Base-by-base conservation (phyloP, 2,329 filamentous ascomycete species). In the Diaporthe australafricana region DNA sequence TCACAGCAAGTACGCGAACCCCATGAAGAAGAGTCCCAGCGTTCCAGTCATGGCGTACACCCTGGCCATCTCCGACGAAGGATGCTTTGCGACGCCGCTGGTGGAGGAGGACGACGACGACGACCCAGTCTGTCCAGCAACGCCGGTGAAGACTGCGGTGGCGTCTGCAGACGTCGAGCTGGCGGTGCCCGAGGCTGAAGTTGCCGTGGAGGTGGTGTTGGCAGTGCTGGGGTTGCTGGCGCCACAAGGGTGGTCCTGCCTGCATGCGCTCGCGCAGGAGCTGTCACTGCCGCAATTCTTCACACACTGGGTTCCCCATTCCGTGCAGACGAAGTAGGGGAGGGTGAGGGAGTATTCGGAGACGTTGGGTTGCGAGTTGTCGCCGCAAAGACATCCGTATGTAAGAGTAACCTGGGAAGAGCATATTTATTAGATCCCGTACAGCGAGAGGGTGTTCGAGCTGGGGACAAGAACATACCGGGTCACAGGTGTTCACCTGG, bases 311-410 rank as follows among this genome's bases (percentile, higher is more conserved):
- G 84, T 90, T 77, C 89, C 91, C 87, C 88, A 94, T 82, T 92
- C 87, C 57, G 87, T 87, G 87, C 93, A 96, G 77, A 91, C 87
- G 83, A 91, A 94, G 87, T 90, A 96, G 42, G 94, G 93, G 32
- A 96, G 85, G 1, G 93, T 95, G 76, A 94, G 87, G 25, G 91
- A 92, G 87, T 92, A 96, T 82, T 95, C 88, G 78, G 91, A 90
- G 62, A 94, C 83, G 83, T 95, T 95, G 76, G 93, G 93, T 67
- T 87, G 83, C 74, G 87, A 80, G 79, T 89, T 88, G 79, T 92
- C 87, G 74, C 87, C 86, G 84, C 93, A 96, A 76, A 94, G 85
- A 81, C 93, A 96, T 74, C 87, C 85, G 83, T 92, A 96, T n/a
- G 84, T 86, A 63, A 96, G 87, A 25, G 85, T 83, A 66, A 86